Evolutionary conservation across 2,329 filamentous ascomycete species (phyloP).

Genomic region (Drechslerella stenobrocha): DNA sequence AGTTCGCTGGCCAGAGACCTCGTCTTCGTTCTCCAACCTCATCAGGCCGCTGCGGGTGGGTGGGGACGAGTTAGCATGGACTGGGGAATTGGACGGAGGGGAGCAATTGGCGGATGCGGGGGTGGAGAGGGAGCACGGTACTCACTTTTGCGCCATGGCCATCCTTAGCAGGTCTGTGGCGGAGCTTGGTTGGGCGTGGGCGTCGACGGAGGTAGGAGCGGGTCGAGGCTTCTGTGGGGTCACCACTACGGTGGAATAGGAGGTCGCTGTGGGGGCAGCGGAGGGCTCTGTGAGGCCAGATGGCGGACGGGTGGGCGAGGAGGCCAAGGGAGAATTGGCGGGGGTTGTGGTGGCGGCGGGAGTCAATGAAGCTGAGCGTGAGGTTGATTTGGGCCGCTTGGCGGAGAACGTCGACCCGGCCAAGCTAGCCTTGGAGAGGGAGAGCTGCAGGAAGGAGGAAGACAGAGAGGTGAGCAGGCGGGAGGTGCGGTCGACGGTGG

Average conservation of each 20-base stretch:
- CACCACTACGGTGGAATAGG: constrained; percentile 50
- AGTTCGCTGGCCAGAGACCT: constrained; percentile 83
- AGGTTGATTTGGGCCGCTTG: constrained; percentile 33
- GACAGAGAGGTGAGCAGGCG: constrained; percentile 36
- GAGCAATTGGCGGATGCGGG: too few species aligned
- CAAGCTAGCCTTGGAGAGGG: constrained; percentile 26
- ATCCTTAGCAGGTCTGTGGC: constrained; percentile 52
- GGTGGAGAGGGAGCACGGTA: not conserved
- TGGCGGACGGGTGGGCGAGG: constrained; percentile 31
- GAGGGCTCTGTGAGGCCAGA: constrained; percentile 35
- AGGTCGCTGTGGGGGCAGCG: constrained; percentile 49
- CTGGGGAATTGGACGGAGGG: too few species aligned
- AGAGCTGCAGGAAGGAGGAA: constrained; percentile 37
- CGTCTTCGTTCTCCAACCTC: constrained; percentile 62
- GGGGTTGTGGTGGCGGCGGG: constrained; percentile 19
- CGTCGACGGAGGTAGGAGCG: constrained; percentile 50
- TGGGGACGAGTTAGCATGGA: constrained; percentile 13
- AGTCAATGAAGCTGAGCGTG: constrained; percentile 36
- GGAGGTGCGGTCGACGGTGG: constrained; percentile 2
- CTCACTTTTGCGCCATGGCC: constrained; percentile 53
- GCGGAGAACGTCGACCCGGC: constrained; percentile 11
- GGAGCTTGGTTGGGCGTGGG: constrained; percentile 47
- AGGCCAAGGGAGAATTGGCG: constrained; percentile 38
- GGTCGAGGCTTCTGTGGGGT: constrained; percentile 51
- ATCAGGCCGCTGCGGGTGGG: constrained; percentile 32